A percentile compares a stretch with the other conserved stretches of the same genome.
phyloP scores from a whole-genome alignment of 2,329 filamentous ascomycete genomes.

The Beauveria brongniartii region DNA sequence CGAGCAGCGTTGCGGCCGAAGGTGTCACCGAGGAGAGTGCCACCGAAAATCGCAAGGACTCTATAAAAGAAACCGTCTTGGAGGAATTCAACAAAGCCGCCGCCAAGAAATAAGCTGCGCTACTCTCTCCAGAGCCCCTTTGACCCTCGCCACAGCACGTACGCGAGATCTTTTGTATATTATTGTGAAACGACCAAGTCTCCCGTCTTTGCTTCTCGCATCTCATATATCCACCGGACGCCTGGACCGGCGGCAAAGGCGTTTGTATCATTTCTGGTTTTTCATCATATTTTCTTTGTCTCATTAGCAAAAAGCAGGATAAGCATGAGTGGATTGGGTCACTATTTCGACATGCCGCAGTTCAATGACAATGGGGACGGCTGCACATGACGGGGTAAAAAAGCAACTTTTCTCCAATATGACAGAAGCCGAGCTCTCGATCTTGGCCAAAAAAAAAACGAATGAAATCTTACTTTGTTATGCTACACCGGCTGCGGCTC shows the following conservation, averaged over 20 bases:
- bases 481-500: neutral
- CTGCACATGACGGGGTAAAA: neutral
- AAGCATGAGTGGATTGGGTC: neutral
- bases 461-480: neutral
- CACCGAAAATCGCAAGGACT: slow-evolving; percentile 15
- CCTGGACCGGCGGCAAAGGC: slow-evolving; percentile 1
- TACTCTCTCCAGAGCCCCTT: neutral
- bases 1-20: slow-evolving; percentile 13
- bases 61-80: slow-evolving; percentile 32
- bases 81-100: slow-evolving; percentile 32
- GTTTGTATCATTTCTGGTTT: slow-evolving; percentile 8
- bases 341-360: neutral
- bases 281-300: slow-evolving; percentile 4
- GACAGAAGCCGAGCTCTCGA: neutral
- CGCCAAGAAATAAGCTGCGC: slow-evolving; percentile 21
- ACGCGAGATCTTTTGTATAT: slow-evolving; percentile 5
- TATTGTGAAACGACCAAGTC: slow-evolving; percentile 5
- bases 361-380: neutral
- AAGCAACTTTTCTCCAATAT: neutral
- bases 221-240: slow-evolving; percentile 5
- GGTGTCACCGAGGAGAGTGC: slow-evolving; percentile 13
- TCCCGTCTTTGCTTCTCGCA: neutral
- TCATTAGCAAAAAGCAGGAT: neutral
- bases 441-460: neutral
- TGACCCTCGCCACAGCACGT: neutral